Percentiles rank a stretch among this genome's conserved stretches.
Conservation (phyloP, 352 stramenopile species). For the Peronosclerospora sorghi region DNA sequence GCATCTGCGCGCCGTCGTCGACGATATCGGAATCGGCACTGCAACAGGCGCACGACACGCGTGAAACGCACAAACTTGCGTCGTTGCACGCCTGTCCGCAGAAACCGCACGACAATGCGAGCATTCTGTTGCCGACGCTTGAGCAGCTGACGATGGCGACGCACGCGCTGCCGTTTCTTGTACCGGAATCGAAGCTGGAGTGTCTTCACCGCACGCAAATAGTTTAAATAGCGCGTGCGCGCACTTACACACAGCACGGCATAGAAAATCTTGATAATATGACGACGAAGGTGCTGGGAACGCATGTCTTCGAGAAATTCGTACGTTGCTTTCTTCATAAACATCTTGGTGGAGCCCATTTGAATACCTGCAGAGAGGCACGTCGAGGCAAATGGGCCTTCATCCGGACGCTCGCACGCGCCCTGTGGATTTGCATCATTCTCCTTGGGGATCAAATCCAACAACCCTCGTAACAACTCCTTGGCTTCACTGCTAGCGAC, state of each 20-base stretch:
- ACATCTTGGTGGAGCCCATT: slow-evolving; percentile 93
- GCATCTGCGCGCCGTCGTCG: slow-evolving; percentile 17
- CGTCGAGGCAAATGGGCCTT: slow-evolving; percentile 46
- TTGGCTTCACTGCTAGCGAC: slow-evolving; percentile 42
- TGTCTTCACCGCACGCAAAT: slow-evolving; percentile 35
- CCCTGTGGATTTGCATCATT: slow-evolving; percentile 68
- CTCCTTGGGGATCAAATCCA: slow-evolving; percentile 85
- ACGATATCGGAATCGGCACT: slow-evolving; percentile 61
- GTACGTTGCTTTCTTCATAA: slow-evolving; percentile 87
- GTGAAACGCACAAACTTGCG: slow-evolving; percentile 47
- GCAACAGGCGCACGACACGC: slow-evolving; percentile 43
- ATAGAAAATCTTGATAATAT: slow-evolving; percentile 72
- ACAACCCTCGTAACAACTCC: slow-evolving; percentile 76
- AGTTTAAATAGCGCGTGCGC: slow-evolving; percentile 45
- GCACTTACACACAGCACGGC: slow-evolving; percentile 49
- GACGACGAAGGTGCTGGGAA: slow-evolving; percentile 39
- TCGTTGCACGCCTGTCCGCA: slow-evolving; percentile 42
- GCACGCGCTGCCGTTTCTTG: slow-evolving; percentile 29
- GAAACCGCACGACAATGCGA: slow-evolving; percentile 36
- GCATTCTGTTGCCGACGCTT: slow-evolving; percentile 32
- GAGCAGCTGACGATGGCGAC: slow-evolving; percentile 21
- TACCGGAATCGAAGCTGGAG: slow-evolving; percentile 56
- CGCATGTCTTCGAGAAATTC: slow-evolving; percentile 87
- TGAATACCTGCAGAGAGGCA: slow-evolving; percentile 71
- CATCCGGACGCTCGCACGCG: slow-evolving; percentile 57